Percentiles rank a stretch among this genome's conserved stretches.
phyloP scores from a whole-genome alignment of 2,329 filamentous ascomycete genomes.

The Phyllosticta citribraziliensis region DNA sequence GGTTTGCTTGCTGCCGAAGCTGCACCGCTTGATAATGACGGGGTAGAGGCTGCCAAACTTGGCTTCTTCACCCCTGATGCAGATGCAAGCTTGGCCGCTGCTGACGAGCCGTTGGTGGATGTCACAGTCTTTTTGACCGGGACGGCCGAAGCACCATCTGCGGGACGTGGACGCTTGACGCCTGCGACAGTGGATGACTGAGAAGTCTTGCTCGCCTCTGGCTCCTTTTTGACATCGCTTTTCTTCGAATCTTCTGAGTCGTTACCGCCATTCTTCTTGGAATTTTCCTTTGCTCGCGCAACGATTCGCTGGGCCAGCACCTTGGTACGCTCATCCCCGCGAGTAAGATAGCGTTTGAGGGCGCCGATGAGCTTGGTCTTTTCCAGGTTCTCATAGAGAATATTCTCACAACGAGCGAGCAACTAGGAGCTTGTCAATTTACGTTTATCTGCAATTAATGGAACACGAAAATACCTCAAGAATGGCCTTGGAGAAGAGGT shows the following conservation, averaged over 20 bases:
- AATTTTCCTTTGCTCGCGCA: slow-evolving; percentile 32
- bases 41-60: slow-evolving; percentile 15
- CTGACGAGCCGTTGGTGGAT: slow-evolving; percentile 1
- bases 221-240: slow-evolving; percentile 2
- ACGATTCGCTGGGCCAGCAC: slow-evolving; percentile 50
- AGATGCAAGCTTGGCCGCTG: slow-evolving; percentile 9
- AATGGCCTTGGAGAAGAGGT: slow-evolving; percentile 31
- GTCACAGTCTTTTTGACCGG: slow-evolving; percentile 24
- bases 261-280: slow-evolving; percentile 24
- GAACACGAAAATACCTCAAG: slow-evolving; percentile 28
- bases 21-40: slow-evolving; percentile 16
- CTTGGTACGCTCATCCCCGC: slow-evolving; percentile 56
- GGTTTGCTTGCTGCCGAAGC: slow-evolving; percentile 20
- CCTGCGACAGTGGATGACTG: slow-evolving; percentile 11
- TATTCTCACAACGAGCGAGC: slow-evolving; percentile 52
- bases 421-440: slow-evolving; percentile 34
- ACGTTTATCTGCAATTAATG: slow-evolving; percentile 16
- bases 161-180: slow-evolving; percentile 14
- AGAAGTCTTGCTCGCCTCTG: neutral
- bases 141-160: slow-evolving; percentile 11
- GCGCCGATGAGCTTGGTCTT: slow-evolving; percentile 58
- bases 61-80: slow-evolving; percentile 18
- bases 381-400: slow-evolving; percentile 49
- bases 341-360: slow-evolving; percentile 52
- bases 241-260: slow-evolving; percentile 1